Base-by-base conservation (phyloP, 176 grass and related monocot genomes). In the Zoysia japonica region DNA sequence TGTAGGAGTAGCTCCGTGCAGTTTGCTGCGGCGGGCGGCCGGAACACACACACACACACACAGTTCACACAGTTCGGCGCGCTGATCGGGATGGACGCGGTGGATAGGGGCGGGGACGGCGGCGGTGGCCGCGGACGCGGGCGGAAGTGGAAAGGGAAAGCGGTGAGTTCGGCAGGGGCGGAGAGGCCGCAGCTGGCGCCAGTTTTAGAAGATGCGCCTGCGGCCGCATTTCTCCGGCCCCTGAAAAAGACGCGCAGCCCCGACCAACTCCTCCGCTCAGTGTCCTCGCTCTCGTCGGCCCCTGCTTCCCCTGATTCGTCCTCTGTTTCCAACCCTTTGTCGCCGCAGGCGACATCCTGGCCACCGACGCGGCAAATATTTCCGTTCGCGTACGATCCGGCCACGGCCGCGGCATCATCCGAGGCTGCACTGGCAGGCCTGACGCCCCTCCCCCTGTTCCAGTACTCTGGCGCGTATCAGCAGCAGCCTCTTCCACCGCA, bases 221-320 rank as follows among this genome's bases (percentile, higher is more conserved):
- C 84, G 55, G 77, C 80, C 35, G 65, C 78, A 86, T 83, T 76
- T 55, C 80, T 83, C 49, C 91, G 74, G 5, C 91, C 83, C 47
- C 35, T 77, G 36, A 97, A 92, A 82, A 97, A 87, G 88, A 85
- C 88, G 7, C 83, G 85, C 49, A 94, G 89, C 82, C 89, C 85
- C 5, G 89, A 92, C 28, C 53, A 72, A 69, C 82, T 80, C 65
- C 71, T 82, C 45, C 77, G 77, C 59, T 89, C 84, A 9, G 48
- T 36, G 65, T 72, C 84, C 2, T 64, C 72, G 39, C 56, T 81
- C 7, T 82, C 84, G 42, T 85, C 87, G 56, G 61, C 71, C 6
- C 70, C 85, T 0, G 61, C 80, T 11, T 89, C 91, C 45, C 83
- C 86, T 0, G 78, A 35, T 61, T 86, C 83, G 1, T 89, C 89